Base-by-base conservation (phyloP, 2,329 filamentous ascomycete genomes). In the Didymella keratinophila region DNA sequence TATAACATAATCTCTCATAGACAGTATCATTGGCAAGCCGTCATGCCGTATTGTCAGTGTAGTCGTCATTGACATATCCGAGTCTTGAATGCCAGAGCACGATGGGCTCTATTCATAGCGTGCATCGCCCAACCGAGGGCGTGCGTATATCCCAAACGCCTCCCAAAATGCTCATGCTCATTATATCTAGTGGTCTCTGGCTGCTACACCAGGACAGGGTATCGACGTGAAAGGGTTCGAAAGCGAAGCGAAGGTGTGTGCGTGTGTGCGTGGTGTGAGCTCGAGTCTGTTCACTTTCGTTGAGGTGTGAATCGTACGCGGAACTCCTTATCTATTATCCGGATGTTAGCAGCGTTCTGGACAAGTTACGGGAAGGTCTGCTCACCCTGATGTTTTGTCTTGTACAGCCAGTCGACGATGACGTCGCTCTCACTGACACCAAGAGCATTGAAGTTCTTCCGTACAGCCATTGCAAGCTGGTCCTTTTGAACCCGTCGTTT, bases 381-480 rank as follows among this genome's bases (percentile, higher is more conserved):
- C 32, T 72, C 79, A 78, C 85, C 84, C 61, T 87, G 82, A 64
- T 83, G 84, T 71, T 84, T 82, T 28, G 91, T 83, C 71, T 87
- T 90, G 81, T 92, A 91, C 61, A 93, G 81, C 72, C 92, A 87
- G 64, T 91, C 89, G 56, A 93, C 89, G 56, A 95, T 89, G 64
- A 93, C 88, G 68, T 95, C 91, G 72, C 89, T 92, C 79, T 96
- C 92, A 64, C 88, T 89, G 39, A 94, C 86, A 16, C 89, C 89
- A 64, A 91, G 83, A 32, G 86, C 87, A 72, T 95, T 95, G 79
- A 95, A 95, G 77, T 95, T 90, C 75, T 92, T 93, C 64, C 91
- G 84, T 47, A 93, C 89, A 1, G 86, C 83, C 64, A 87, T 83
- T 9, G 89, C 89, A 53, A 96, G 81, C 64, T 90, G 85, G 36